Evolutionary conservation across 352 stramenopile species (phyloP).

Genomic region (Pythium monospermum): DNA sequence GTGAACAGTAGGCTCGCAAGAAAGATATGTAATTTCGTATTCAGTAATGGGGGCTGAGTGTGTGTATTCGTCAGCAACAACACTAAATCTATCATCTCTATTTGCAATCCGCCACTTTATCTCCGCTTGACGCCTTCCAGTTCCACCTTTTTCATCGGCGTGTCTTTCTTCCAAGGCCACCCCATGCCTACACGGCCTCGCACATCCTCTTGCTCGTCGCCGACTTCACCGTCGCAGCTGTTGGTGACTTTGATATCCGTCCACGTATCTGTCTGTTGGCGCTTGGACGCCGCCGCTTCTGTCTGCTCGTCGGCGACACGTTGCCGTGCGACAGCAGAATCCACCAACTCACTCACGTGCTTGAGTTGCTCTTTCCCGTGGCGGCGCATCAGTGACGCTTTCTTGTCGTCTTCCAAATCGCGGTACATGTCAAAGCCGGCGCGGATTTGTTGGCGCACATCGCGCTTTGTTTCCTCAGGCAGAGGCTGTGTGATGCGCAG

Average conservation of each 20-base stretch:
- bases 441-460: constrained; percentile 64
- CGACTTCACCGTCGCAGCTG: constrained; percentile 1
- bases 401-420: constrained; percentile 45
- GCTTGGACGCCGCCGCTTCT: constrained; percentile 1
- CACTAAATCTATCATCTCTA: too few relatives aligned
- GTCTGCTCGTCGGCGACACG: constrained; percentile 11
- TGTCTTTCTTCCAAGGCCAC: constrained; percentile 61
- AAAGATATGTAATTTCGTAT: too few relatives aligned
- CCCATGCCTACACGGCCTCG: constrained; percentile 51
- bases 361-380: constrained; percentile 60
- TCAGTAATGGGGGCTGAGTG: too few relatives aligned
- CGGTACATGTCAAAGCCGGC: constrained; percentile 47
- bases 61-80: too few relatives aligned
- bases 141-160: constrained; percentile 40
- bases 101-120: too few relatives aligned
- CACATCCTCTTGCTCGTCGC: constrained; percentile 44
- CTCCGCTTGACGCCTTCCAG: constrained; percentile 41
- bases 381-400: constrained; percentile 39
- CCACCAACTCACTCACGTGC: constrained; percentile 63
- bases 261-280: constrained; percentile 26
- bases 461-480: constrained; percentile 29
- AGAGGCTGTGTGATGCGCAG: constrained; percentile 53
- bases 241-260: too few relatives aligned
- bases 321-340: constrained; percentile 52
- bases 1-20: too few relatives aligned